Evolutionary conservation across 305 asterid genomes (phyloP), one percentile per base, ranked within the genome.

Genomic region (Striga hermonthica): DNA sequence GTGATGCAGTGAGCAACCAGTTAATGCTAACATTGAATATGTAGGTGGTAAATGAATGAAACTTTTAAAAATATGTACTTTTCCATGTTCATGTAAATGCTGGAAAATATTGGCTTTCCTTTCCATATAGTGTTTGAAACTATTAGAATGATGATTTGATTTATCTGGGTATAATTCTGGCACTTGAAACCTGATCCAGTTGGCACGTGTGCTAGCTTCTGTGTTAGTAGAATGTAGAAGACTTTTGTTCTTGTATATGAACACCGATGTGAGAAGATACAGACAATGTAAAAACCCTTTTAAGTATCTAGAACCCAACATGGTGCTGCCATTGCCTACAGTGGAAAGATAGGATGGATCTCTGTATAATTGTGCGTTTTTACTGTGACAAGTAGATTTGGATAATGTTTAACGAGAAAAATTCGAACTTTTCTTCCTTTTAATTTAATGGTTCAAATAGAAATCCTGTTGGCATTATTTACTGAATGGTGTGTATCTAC

Each of bases 161-260:
- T 45, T 56, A 13, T 31, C 13, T 12, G 39, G 52, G 22, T 56
- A 40, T 43, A 31, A 48, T 28, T 53, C 7, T 61, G 56, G 39
- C 65, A 31, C 64, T 66, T n/a, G 47, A 65, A 47, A 56, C 53
- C 40, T 40, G 12, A 55, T 1, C n/a, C 37, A 22, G n/a, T 47
- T 28, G 14, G 55, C 22, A 60, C 15, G 8, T 39, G 38, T 31
- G 11, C 15, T 9, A 39, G 10, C 56, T 43, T 13, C 41, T 15
- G 7, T 14, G 58, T 31, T 15, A 56, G 69, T 5, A 0, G 13
- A 22, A 9, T 4, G 34, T 44, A 68, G 59, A 39, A 60, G 36
- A 37, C 67, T 53, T 52, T 59, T 49, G 40, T 57, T 49, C 10
- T 47, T 14, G 6, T 56, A 1, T 22, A 5, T 12, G 28, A 60